Evolutionary conservation across 805 yeast genomes (phyloP).

Genomic region (Yarrowia sp.): DNA sequence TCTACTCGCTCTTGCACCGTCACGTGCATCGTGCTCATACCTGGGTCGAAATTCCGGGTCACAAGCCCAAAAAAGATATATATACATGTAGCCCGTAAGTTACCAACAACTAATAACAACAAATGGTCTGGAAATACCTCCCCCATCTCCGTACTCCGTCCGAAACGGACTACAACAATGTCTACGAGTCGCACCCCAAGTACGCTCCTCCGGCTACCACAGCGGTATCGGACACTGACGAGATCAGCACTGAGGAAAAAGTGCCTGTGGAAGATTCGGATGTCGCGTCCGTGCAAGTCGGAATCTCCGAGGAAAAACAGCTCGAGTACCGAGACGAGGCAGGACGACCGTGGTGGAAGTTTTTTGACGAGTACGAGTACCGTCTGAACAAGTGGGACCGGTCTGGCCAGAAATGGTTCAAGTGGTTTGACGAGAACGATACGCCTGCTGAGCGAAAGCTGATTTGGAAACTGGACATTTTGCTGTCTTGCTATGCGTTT

Average conservation of each 20-base stretch:
- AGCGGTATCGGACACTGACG: slow-evolving; percentile 7
- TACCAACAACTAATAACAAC: no score
- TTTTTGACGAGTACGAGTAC: slow-evolving; percentile 61
- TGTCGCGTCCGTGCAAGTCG: neutral
- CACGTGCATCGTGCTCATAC: slow-evolving; percentile 15
- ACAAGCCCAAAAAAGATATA: neutral
- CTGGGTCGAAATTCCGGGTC: slow-evolving; percentile 5
- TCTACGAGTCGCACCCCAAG: slow-evolving; percentile 9
- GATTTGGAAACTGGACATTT: slow-evolving; percentile 52
- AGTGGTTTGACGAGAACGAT: slow-evolving; percentile 54
- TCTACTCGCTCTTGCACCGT: neutral
- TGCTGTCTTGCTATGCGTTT: slow-evolving; percentile 55
- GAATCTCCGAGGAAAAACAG: neutral
- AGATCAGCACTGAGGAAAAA: neutral
- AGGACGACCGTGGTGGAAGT: slow-evolving; percentile 42
- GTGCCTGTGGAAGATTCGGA: neutral
- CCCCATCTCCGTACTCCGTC: slow-evolving; percentile 11
- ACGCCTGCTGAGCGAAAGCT: slow-evolving; percentile 49
- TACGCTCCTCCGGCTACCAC: slow-evolving; percentile 4
- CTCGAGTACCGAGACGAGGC: slow-evolving; percentile 32
- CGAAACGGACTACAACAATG: slow-evolving; percentile 2
- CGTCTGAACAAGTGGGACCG: slow-evolving; percentile 38
- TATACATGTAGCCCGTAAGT: neutral
- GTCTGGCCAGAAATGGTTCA: slow-evolving; percentile 47
- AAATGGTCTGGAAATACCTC: slow-evolving; percentile 11